Percentiles rank a stretch among this genome's conserved stretches.
These are phyloP conservation scores for Gnaphalium uliginosum DNA, from an alignment of 129 eudicot species.

Conservation along the genomic window DNA sequence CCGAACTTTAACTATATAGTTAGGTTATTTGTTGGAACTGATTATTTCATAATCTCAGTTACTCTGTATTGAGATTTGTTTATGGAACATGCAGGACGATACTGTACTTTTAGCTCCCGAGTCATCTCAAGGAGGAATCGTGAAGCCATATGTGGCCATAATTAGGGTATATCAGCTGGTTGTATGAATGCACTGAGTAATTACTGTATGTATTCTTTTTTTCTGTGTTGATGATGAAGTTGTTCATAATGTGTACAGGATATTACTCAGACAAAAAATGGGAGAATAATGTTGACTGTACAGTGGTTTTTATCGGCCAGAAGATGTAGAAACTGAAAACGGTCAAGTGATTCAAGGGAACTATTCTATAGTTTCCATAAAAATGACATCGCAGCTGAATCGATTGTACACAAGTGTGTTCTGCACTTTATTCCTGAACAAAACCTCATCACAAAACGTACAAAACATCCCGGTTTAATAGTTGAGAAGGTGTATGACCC, in stretches of 20 bases:
- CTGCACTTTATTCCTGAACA: neutral
- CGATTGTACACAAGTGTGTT: neutral
- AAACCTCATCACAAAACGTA: neutral
- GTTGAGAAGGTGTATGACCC: neutral
- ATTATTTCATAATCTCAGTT: neutral
- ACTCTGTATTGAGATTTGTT: neutral
- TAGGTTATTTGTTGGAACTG: no score
- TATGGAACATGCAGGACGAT: slow-evolving; percentile 50
- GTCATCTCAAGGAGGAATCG: slow-evolving; percentile 27
- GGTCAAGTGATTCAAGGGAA: slow-evolving; percentile 22
- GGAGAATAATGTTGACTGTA: slow-evolving; percentile 54
- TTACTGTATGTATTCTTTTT: no score
- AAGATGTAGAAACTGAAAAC: slow-evolving; percentile 59
- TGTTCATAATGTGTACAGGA: slow-evolving; percentile 39
- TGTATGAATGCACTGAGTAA: neutral
- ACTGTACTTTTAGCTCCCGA: slow-evolving; percentile 65
- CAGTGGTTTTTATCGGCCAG: slow-evolving; percentile 93
- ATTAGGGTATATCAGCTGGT: slow-evolving; percentile 47
- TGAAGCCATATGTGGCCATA: slow-evolving; percentile 76
- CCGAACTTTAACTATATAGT: no score
- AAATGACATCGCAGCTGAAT: neutral
- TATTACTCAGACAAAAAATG: slow-evolving; percentile 42
- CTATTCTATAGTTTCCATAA: neutral
- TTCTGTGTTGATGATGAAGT: no score
- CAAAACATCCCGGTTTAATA: neutral